Evolutionary conservation across 2,329 filamentous ascomycete species (phyloP).

Genomic region (Aspergillus sojae): DNA sequence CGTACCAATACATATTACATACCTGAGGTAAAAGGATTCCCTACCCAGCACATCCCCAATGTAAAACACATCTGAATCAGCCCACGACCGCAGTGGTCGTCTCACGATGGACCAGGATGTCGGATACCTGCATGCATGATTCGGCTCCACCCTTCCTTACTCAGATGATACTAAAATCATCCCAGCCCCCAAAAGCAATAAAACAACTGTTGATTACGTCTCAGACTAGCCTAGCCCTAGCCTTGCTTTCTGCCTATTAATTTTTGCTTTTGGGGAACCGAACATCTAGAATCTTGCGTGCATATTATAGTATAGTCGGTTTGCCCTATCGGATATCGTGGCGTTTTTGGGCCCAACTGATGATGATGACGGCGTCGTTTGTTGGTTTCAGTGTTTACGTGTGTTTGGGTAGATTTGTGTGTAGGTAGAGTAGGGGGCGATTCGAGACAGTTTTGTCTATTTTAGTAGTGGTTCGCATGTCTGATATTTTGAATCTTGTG

Average conservation of each 20-base stretch:
- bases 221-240: background rate
- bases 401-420: background rate
- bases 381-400: background rate
- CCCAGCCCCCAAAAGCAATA: background rate
- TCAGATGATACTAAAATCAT: conserved; percentile 2
- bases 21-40: no score
- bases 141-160: background rate
- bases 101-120: background rate
- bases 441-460: background rate
- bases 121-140: background rate
- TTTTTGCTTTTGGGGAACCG: background rate
- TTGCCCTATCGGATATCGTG: background rate
- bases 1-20: no score
- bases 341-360: background rate
- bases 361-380: background rate
- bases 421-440: background rate
- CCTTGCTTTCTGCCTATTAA: background rate
- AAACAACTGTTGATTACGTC: background rate
- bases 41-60: background rate
- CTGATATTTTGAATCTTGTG: background rate
- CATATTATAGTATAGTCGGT: background rate
- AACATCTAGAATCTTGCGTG: background rate
- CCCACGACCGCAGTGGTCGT: background rate
- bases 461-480: background rate
- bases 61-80: conserved; percentile 1